Conservation (phyloP, 2,329 filamentous ascomycete genomes). For the Trichoderma endophyticum region DNA sequence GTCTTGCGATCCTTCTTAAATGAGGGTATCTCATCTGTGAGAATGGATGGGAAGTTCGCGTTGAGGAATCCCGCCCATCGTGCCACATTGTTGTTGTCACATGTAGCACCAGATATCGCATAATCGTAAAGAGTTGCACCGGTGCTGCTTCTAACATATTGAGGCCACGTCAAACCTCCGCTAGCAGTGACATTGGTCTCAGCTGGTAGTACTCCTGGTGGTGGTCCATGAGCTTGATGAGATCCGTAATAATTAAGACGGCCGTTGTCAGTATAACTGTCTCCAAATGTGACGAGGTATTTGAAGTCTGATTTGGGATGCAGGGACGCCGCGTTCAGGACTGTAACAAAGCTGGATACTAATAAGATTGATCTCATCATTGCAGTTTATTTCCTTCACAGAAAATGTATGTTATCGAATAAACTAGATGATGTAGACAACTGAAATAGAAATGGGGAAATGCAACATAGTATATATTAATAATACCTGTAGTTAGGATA, state of each 20-base stretch:
- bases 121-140: constrained; percentile 62
- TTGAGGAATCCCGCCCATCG: constrained; percentile 49
- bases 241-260: constrained; percentile 54
- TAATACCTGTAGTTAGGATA: not conserved
- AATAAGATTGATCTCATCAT: not conserved
- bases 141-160: constrained; percentile 61
- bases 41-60: constrained; percentile 57
- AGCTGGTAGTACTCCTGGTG: not conserved
- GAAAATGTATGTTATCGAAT: not conserved
- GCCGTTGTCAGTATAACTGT: constrained; percentile 73
- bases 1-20: constrained; percentile 50
- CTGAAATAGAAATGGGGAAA: not conserved
- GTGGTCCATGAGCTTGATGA: not conserved
- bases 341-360: not conserved
- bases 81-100: constrained; percentile 64
- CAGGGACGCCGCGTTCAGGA: not conserved
- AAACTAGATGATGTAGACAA: not conserved
- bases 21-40: constrained; percentile 58
- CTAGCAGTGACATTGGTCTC: constrained; percentile 45
- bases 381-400: too few species aligned
- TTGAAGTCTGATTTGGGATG: not conserved
- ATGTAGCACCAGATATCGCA: constrained; percentile 69
- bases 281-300: constrained; percentile 65
- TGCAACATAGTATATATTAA: not conserved
- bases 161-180: constrained; percentile 67